Evolutionary conservation across 1,284 basidiomycete species (phyloP).

Genomic region (Athelia sp.): DNA sequence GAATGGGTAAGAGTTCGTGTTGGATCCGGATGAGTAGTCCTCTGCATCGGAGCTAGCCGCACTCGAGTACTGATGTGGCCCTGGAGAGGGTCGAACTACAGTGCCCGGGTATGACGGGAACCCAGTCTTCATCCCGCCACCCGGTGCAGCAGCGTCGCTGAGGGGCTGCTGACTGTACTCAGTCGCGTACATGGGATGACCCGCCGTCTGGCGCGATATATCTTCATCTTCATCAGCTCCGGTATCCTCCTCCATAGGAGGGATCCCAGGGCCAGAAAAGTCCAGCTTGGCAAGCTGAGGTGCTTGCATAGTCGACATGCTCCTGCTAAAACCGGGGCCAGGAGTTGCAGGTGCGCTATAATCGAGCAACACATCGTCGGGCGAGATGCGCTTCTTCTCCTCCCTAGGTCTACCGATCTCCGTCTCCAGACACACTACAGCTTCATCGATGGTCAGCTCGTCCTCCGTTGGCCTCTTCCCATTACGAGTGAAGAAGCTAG

Average conservation of each 20-base stretch:
- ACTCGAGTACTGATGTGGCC: too few species aligned
- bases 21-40: constrained; percentile 30
- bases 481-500: constrained; percentile 74
- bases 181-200: constrained; percentile 27
- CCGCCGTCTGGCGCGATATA: constrained; percentile 12
- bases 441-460: constrained; percentile 77
- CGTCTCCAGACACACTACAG: constrained; percentile 74
- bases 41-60: constrained; percentile 37
- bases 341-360: constrained; percentile 40
- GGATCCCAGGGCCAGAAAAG: constrained; percentile 53
- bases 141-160: constrained; percentile 20
- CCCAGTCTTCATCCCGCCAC: neutral
- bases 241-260: constrained; percentile 12
- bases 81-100: too few species aligned
- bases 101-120: neutral
- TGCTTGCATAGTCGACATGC: neutral
- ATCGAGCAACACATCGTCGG: constrained; percentile 31
- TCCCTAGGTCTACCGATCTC: constrained; percentile 69
- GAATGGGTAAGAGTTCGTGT: too few species aligned
- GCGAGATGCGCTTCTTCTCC: constrained; percentile 62
- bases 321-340: constrained; percentile 36
- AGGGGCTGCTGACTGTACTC: constrained; percentile 44
- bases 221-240: constrained; percentile 13
- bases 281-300: constrained; percentile 49
- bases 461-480: constrained; percentile 66